Conservation (phyloP, 805 yeast genomes). For the Blastobotrys muscicola region DNA sequence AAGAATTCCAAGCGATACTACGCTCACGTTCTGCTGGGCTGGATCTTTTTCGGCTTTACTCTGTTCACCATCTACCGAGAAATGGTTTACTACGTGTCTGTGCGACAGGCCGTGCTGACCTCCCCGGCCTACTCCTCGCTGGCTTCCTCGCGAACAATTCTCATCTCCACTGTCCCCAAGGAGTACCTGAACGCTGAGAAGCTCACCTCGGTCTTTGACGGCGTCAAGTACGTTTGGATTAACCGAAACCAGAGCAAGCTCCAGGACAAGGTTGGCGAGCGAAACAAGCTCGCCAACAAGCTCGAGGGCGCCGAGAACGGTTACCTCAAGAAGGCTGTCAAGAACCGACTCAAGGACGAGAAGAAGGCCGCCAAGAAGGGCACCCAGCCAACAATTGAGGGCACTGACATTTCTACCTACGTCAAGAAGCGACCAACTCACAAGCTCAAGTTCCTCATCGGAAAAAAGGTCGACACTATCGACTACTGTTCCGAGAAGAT, state of each 20-base stretch:
- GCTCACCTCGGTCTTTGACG: slow-evolving; percentile 65
- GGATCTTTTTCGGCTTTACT: slow-evolving; percentile 66
- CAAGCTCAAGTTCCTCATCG: slow-evolving; percentile 57
- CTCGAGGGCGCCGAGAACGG: slow-evolving; percentile 60
- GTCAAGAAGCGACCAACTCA: slow-evolving; percentile 83
- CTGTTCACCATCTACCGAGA: slow-evolving; percentile 76
- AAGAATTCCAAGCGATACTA: slow-evolving; percentile 53
- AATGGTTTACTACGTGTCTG: slow-evolving; percentile 61
- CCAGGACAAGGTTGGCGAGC: slow-evolving; percentile 43
- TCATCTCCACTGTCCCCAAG: slow-evolving; percentile 77
- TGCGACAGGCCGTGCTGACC: slow-evolving; percentile 68
- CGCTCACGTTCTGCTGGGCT: slow-evolving; percentile 76
- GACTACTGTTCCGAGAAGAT: slow-evolving; percentile 59
- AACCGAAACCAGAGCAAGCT: slow-evolving; percentile 54
- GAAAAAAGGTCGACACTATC: slow-evolving; percentile 79
- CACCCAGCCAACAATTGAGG: slow-evolving; percentile 12
- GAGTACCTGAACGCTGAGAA: slow-evolving; percentile 62
- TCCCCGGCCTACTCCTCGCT: slow-evolving; percentile 72
- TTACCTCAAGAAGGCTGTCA: slow-evolving; percentile 52
- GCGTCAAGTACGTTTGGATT: slow-evolving; percentile 75
- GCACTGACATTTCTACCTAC: slow-evolving; percentile 31
- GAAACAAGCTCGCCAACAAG: slow-evolving; percentile 48
- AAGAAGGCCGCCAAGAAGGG: slow-evolving; percentile 43
- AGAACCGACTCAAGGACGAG: slow-evolving; percentile 51
- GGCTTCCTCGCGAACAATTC: slow-evolving; percentile 68